Evolutionary conservation across 148 eudicot species (phyloP).

Genomic region (Chenopodium album): DNA sequence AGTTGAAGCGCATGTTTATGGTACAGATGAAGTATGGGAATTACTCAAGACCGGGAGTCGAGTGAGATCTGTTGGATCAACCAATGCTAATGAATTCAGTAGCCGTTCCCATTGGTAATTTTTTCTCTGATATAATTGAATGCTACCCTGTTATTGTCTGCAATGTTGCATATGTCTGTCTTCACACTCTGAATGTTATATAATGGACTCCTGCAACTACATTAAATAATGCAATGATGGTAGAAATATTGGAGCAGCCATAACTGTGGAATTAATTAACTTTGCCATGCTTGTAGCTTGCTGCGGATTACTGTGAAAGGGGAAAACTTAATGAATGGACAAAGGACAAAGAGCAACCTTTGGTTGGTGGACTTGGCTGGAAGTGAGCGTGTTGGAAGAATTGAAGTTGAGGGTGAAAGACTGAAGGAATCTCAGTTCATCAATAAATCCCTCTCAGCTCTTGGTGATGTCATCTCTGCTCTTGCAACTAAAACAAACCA

Average conservation of each 20-base stretch:
- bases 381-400: conserved; percentile 88
- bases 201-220: background rate
- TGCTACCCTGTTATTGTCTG: background rate
- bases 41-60: conserved; percentile 72
- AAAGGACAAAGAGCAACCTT: conserved; percentile 80
- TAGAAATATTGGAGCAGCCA: background rate
- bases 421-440: conserved; percentile 95
- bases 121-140: background rate
- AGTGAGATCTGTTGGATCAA: conserved; percentile 89
- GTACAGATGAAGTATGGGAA: conserved; percentile 86
- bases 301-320: conserved; percentile 77
- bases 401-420: conserved; percentile 95
- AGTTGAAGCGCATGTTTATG: conserved; percentile 63
- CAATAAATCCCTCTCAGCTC: conserved; percentile 87
- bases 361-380: conserved; percentile 99
- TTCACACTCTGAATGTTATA: background rate
- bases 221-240: background rate
- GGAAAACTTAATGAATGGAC: conserved; percentile 65
- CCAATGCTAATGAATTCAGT: conserved; percentile 89
- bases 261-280: background rate
- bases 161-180: background rate
- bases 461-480: conserved; percentile 95
- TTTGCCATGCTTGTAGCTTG: conserved; percentile 52
- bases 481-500: conserved; percentile 89
- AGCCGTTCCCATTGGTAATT: conserved; percentile 95